These are phyloP conservation scores for Verticillium nonalfalfae DNA, from an alignment of 2,329 filamentous ascomycete species.

Conservation along the genomic window DNA sequence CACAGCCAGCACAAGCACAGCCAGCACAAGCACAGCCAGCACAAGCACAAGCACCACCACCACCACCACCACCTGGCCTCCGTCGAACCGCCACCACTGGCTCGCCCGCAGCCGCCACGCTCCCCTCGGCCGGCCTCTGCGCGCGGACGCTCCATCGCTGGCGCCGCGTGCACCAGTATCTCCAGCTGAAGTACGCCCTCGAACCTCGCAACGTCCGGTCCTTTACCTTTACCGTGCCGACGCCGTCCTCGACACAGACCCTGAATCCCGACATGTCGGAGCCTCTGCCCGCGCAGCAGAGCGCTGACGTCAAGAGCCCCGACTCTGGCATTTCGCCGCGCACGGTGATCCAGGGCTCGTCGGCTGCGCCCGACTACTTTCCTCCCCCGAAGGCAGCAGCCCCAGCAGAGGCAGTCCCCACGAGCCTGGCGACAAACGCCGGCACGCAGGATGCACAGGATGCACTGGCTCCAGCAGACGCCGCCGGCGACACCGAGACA, in stretches of 20 bases:
- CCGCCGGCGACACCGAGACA: slow-evolving; percentile 5
- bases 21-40: no score
- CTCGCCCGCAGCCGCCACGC: neutral
- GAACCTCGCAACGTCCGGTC: neutral
- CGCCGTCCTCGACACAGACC: no score
- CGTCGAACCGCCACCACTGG: neutral
- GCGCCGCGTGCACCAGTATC: neutral
- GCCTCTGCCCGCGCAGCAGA: neutral
- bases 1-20: no score
- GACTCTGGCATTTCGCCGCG: neutral
- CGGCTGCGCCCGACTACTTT: neutral
- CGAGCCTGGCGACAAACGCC: neutral
- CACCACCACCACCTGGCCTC: neutral
- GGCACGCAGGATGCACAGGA: no score
- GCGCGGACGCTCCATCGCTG: neutral
- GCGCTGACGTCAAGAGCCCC: neutral
- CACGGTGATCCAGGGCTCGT: neutral
- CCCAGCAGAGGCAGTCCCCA: neutral
- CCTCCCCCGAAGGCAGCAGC: neutral
- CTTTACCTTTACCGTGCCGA: neutral
- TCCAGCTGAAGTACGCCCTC: neutral
- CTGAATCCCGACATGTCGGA: neutral
- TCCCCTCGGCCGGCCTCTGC: slow-evolving; percentile 1
- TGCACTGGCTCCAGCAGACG: slow-evolving; percentile 5
- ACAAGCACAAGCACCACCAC: neutral